Percentiles rank a stretch among this genome's conserved stretches.
These are phyloP conservation scores for Skeletonema grethae DNA, from an alignment of 108 stramenopile species.

Conservation along the genomic window DNA sequence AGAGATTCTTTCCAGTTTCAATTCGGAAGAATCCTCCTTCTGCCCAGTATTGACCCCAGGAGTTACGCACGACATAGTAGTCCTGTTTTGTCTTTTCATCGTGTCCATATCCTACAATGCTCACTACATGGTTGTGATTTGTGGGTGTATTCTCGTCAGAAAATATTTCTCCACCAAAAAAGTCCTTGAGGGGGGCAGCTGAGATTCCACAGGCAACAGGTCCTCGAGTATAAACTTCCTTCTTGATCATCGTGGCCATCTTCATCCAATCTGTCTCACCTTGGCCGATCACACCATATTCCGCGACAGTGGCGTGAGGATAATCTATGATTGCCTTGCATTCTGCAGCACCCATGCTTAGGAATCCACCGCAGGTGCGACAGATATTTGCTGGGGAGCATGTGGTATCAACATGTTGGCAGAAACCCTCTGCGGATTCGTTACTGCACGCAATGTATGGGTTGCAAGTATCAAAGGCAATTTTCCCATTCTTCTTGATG, in stretches of 20 bases:
- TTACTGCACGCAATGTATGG: slow-evolving; percentile 84
- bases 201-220: slow-evolving; percentile 89
- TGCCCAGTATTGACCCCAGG: slow-evolving; percentile 63
- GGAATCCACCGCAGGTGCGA: slow-evolving; percentile 40
- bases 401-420: slow-evolving; percentile 76
- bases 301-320: slow-evolving; percentile 67
- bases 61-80: slow-evolving; percentile 93
- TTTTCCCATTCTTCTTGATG: slow-evolving; percentile 64
- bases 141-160: slow-evolving; percentile 47
- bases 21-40: slow-evolving; percentile 69
- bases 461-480: slow-evolving; percentile 54
- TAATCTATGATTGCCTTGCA: slow-evolving; percentile 66
- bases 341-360: slow-evolving; percentile 7
- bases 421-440: slow-evolving; percentile 79
- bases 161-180: slow-evolving; percentile 75
- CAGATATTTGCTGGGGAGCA: slow-evolving; percentile 72
- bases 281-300: slow-evolving; percentile 30
- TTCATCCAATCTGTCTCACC: slow-evolving; percentile 13
- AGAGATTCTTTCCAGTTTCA: slow-evolving; percentile 65
- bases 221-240: slow-evolving; percentile 85
- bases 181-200: slow-evolving; percentile 61
- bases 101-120: slow-evolving; percentile 91
- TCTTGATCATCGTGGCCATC: slow-evolving; percentile 37
- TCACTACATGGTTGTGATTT: slow-evolving; percentile 81
- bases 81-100: slow-evolving; percentile 59